A percentile compares a stretch with the other conserved stretches of the same genome.
phyloP scores from a whole-genome alignment of 2,329 filamentous ascomycete genomes.

The Phoma sp. region DNA sequence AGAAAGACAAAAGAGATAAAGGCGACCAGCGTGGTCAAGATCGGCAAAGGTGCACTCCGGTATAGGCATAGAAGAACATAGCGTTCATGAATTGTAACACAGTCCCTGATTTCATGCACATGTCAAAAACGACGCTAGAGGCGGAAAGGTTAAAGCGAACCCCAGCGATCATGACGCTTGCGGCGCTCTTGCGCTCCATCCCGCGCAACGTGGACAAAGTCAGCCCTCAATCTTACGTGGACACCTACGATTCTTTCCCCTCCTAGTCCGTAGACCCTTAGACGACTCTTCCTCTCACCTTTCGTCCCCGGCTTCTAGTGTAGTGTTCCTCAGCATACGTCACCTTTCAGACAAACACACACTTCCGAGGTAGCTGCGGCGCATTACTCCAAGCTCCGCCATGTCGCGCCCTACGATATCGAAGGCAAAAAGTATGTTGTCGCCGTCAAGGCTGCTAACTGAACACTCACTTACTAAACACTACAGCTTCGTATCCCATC shows the following conservation, averaged over 20 bases:
- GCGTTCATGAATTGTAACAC: neutral
- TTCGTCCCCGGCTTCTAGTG: neutral
- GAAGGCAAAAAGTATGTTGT: slow-evolving; percentile 33
- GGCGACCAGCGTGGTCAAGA: neutral
- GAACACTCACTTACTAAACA: neutral
- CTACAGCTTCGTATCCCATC: slow-evolving; percentile 68
- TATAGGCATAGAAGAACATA: slow-evolving; percentile 9
- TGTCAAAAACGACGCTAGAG: neutral
- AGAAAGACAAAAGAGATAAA: neutral
- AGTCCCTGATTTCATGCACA: neutral
- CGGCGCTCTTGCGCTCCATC: slow-evolving; percentile 14
- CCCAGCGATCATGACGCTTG: slow-evolving; percentile 20
- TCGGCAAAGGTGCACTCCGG: neutral
- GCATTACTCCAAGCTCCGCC: slow-evolving; percentile 17
- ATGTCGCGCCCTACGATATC: slow-evolving; percentile 44
- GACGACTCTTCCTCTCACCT: neutral
- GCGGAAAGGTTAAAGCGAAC: slow-evolving; percentile 11
- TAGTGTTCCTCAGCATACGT: slow-evolving; percentile 10
- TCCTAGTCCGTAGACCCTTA: neutral
- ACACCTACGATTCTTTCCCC: neutral
- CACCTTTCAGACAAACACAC: slow-evolving; percentile 1
- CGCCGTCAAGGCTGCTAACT: neutral
- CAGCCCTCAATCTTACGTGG: neutral
- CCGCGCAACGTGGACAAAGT: slow-evolving; percentile 22
- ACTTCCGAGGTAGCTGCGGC: slow-evolving; percentile 10